Base-by-base conservation (phyloP, 768 basidiomycete genomes). In the Leccinum ochraceum region DNA sequence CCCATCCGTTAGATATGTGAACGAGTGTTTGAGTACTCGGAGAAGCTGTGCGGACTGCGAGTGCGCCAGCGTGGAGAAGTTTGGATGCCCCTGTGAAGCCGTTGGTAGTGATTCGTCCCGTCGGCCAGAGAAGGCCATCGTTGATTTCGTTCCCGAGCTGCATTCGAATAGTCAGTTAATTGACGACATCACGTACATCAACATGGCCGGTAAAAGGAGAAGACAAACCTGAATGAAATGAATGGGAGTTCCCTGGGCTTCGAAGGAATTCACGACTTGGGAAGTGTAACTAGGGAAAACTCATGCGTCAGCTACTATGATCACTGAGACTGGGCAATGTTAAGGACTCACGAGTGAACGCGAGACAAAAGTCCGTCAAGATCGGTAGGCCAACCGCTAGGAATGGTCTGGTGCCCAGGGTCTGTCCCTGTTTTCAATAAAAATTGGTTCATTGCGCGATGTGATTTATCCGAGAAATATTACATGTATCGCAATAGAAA, bases 11-110 rank as follows among this genome's bases (percentile, higher is more conserved):
- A 5, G 58, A 58, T 44, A 58, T 26, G 36, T 66, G 65, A 28
- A 66, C 17, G 44, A 58, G 16, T 3, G 4, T 56, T 34, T 63
- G 53, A 22, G 58, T 60, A 24, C 37, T 52, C 4, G 61, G 56
- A 42, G 56, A 60, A 26, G 58, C 50, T 7, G 3, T 17, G 37
- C 53, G 65, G 4, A 66, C 58, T 13, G 61, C 65, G 26, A 60
- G 42, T 46, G 56, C 65, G 26, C 67, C 79, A 3, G 77, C 75
- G 56, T 79, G 75, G 26, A 80, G 73, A 36, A 80, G 68, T 61
- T 76, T 14, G 8, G 59, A 64, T 46, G 53, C 59, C 5, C 9
- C 32, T 6, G 28, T 13, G 49, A 66, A 61, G 51, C 48, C 63
- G 7, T 57, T 61, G 55, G 24, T 24, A 30, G 64, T 44, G 37